Evolutionary conservation across 192 early-diverging fungal genomes (phyloP).

Genomic region (Spizellomyces punctatus): DNA sequence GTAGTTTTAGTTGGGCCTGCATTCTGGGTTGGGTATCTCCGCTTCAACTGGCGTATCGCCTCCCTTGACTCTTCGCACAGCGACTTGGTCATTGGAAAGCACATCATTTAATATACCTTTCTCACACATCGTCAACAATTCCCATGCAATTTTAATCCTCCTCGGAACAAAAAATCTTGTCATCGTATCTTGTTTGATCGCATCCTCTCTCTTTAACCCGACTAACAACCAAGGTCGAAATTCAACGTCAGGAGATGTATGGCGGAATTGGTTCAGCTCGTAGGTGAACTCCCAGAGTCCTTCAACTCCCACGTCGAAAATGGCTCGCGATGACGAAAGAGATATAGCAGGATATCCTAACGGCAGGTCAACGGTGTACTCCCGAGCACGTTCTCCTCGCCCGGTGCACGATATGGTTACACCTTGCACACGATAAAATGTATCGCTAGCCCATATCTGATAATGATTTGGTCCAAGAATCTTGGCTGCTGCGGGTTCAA

Average conservation of each 20-base stretch:
- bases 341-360: not conserved
- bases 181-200: conserved; percentile 4
- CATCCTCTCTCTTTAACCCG: conserved; percentile 1
- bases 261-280: conserved; percentile 1
- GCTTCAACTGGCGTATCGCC: too few relatives aligned
- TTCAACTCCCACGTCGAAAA: not conserved
- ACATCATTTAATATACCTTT: too few relatives aligned
- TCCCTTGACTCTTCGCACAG: too few relatives aligned
- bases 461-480: conserved; percentile 27
- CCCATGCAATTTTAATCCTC: conserved; percentile 8
- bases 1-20: too few relatives aligned
- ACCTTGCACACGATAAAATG: not conserved
- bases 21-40: too few relatives aligned
- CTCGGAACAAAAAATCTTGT: conserved; percentile 17
- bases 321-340: not conserved
- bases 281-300: not conserved
- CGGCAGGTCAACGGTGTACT: not conserved
- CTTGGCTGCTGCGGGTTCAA: conserved; percentile 4
- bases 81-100: too few relatives aligned
- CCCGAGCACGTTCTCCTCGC: not conserved
- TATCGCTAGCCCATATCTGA: not conserved
- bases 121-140: not conserved
- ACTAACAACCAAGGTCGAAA: conserved; percentile 15
- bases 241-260: not conserved
- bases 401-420: conserved; percentile 5